Evolutionary conservation across 345 rosid species (phyloP), one percentile per base, ranked within the genome.

Genomic region (Corchorus olitorius): DNA sequence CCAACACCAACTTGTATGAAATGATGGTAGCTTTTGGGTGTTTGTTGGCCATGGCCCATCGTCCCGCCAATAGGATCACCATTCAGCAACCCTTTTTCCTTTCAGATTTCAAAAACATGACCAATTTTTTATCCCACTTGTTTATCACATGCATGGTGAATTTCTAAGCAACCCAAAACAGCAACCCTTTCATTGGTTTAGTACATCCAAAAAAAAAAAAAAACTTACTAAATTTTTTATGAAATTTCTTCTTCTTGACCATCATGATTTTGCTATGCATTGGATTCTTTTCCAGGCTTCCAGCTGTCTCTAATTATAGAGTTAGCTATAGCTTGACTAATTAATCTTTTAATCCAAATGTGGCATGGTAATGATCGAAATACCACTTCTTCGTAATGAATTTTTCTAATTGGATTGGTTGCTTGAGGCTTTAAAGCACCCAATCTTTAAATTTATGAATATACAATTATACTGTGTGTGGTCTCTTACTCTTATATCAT

Each of bases 271-370:
- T 6, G 50, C 27, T 39, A 37, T 2, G 50, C 8, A 4, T 17
- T 14, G 56, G 72, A 8, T 67, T 67, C 72, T 67, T 48, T 6
- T 48, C 73, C 22, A 50, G 59, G 48, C 48, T 6, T 67, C 73
- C 22, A 50, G 59, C 73, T 69, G 43, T 50, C 34, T 20, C 34
- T 16, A 66, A 13, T 45, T 45, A 50, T 33, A 8, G 58, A 49
- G 59, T 49, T 48, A 20, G 43, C 43, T 39, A 27, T 27, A 39
- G 19, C 56, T 69, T 68, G 20, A 68, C 37, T 68, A 14, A 33
- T 9, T 33, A 49, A 49, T 10, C 43, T 68, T 68, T 49, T 34
- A 68, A 48, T 13, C 14, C 13, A 46, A 48, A 49, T 68, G 58
- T 68, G 37, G 43, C 48, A 45, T 45, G 48, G 35, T 19, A 10